Conservation (phyloP, 768 basidiomycete species). For the Leucocoprinus birnbaumii region DNA sequence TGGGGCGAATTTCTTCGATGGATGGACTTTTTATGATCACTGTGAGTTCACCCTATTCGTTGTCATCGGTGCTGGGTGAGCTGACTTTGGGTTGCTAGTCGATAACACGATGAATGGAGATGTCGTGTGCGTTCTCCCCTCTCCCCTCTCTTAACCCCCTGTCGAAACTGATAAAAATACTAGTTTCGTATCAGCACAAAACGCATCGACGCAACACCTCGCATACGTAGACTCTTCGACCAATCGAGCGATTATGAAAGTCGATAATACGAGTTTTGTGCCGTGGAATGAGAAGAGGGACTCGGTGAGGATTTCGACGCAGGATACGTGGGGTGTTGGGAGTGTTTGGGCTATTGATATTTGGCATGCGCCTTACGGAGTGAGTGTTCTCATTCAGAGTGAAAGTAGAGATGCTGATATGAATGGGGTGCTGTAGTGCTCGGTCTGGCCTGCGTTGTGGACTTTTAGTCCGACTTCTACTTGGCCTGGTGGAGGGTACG, state of each 20-base stretch:
- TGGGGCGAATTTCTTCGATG: constrained; percentile 20
- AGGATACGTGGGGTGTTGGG: constrained; percentile 52
- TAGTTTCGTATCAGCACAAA: constrained; percentile 6
- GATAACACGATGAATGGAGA: constrained; percentile 9
- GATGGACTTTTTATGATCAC: constrained; percentile 17
- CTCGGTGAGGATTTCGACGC: constrained; percentile 55
- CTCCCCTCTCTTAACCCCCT: background rate
- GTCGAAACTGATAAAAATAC: background rate
- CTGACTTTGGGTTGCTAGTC: background rate
- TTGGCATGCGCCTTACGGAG: constrained; percentile 49
- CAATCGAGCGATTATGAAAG: constrained; percentile 69
- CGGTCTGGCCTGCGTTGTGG: constrained; percentile 69
- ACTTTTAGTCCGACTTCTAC: constrained; percentile 40
- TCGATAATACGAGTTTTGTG: constrained; percentile 64
- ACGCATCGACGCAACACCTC: constrained; percentile 1
- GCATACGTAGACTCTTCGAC: constrained; percentile 52
- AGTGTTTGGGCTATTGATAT: constrained; percentile 62
- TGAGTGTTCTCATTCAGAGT: background rate
- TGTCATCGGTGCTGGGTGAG: background rate
- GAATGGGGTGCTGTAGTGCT: constrained; percentile 42
- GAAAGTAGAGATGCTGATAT: background rate
- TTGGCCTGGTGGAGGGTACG: constrained; percentile 64
- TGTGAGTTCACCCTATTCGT: background rate
- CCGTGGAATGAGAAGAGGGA: constrained; percentile 56
- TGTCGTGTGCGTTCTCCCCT: background rate